Base-by-base conservation (phyloP, 495 filamentous ascomycete genomes). In the Aspergillus bertholletiae region DNA sequence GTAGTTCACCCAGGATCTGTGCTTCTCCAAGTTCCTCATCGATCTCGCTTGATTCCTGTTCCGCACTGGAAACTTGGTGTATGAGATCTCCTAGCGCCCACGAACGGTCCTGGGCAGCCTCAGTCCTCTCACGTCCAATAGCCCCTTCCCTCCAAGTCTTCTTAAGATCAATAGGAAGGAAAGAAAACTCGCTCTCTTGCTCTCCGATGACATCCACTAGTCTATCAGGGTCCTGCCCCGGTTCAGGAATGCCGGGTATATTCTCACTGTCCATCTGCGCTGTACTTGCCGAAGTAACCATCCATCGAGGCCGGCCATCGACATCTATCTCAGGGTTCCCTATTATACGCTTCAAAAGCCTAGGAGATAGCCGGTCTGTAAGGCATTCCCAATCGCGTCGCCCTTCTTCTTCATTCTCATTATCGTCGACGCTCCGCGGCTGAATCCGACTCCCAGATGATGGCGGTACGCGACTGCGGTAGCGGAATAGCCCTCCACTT, bases 1-100 rank as follows among this genome's bases (percentile, higher is more conserved):
- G 90, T 39, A 97, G 61, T 63, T 97, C 92, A 37, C 92, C 93
- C n/a, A 95, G 68, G 4, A 97, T 60, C 41, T 88, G 60, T 7
- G 57, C 55, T 54, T 75, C 67, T 2, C 70, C 74, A 12, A 46
- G 41, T 28, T 52, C 46, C 32, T 65, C 60, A 37, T 66, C 60
- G 1, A 56, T 58, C 32, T 62, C 65, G 5, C 35, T 34, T 26
- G 57, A 55, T 15, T 58, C 64, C 8, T 55, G 37, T 9, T 45
- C 51, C 0, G 59, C 54, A 51, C 54, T 52, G 26, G 64, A 56
- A 30, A 67, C 60, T 27, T 59, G 69, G 7, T 68, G 57, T 15
- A 85, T 73, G 11, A 88, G 53, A 26, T 83, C 72, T 0, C 74
- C 75, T 45, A 90, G 60, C n/a, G 82, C 82, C 87, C 87, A 90